Conservation (phyloP, 2,329 filamentous ascomycete genomes). For the Cryphonectria naterciae region DNA sequence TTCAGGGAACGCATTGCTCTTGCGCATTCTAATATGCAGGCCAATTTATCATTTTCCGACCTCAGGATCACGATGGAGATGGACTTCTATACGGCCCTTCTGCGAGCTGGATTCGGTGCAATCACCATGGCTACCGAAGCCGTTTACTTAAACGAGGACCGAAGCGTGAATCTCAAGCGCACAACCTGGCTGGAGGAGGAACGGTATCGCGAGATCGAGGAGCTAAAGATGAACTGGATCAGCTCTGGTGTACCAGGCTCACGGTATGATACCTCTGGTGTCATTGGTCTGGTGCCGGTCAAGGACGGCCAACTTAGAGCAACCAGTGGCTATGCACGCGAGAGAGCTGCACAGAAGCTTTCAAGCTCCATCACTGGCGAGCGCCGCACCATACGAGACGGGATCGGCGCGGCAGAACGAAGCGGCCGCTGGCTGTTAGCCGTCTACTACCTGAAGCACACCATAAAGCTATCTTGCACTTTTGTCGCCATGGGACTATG, state of each 20-base stretch:
- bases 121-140: constrained; percentile 94
- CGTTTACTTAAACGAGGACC: constrained; percentile 92
- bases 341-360: constrained; percentile 67
- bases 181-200: constrained; percentile 94
- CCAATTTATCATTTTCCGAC: constrained; percentile 81
- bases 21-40: constrained; percentile 89
- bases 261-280: constrained; percentile 56
- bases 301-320: constrained; percentile 48
- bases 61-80: constrained; percentile 83
- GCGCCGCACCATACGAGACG: constrained; percentile 55
- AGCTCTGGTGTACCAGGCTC: constrained; percentile 51
- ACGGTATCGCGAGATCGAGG: constrained; percentile 75
- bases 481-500: constrained; percentile 60
- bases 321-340: constrained; percentile 67
- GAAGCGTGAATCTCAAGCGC: constrained; percentile 70
- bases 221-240: constrained; percentile 56
- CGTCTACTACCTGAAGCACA: constrained; percentile 75
- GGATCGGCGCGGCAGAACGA: constrained; percentile 78
- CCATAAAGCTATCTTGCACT: constrained; percentile 67
- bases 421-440: constrained; percentile 79
- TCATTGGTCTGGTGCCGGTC: constrained; percentile 60
- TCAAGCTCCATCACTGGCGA: constrained; percentile 50
- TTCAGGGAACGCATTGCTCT: constrained; percentile 65
- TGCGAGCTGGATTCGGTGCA: constrained; percentile 84
- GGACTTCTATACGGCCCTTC: constrained; percentile 91